Evolutionary conservation across 768 basidiomycete genomes (phyloP).

Genomic region (Coprinellus micaceus): DNA sequence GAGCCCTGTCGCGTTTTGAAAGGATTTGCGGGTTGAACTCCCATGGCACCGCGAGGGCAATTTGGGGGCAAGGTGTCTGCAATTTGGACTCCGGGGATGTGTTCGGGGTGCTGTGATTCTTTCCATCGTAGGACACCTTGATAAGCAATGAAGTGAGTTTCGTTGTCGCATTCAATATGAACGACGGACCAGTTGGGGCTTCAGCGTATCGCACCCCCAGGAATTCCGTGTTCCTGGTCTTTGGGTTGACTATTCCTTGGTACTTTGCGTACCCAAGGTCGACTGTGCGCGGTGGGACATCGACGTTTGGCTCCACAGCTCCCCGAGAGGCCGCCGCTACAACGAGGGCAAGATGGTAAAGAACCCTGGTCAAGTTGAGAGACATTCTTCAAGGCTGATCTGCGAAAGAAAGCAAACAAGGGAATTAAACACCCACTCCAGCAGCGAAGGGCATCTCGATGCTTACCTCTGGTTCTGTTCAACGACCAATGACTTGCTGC

Average conservation of each 20-base stretch:
- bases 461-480: too few species aligned
- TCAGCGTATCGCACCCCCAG: slow-evolving; percentile 50
- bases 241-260: slow-evolving; percentile 33
- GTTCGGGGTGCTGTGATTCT: slow-evolving; percentile 2
- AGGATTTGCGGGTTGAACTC: slow-evolving; percentile 5
- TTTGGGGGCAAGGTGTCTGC: slow-evolving; percentile 3
- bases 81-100: neutral
- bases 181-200: slow-evolving; percentile 36
- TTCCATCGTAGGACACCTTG: slow-evolving; percentile 10
- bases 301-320: too few species aligned
- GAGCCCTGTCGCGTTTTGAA: slow-evolving; percentile 13
- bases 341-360: too few species aligned
- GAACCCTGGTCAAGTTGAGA: too few species aligned
- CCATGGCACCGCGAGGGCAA: slow-evolving; percentile 5
- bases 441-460: too few species aligned
- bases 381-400: too few species aligned
- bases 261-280: slow-evolving; percentile 45
- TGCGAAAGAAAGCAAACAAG: too few species aligned
- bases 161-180: neutral
- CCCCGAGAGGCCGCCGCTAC: too few species aligned
- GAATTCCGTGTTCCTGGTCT: slow-evolving; percentile 33
- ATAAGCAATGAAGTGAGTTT: neutral
- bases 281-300: slow-evolving; percentile 22
- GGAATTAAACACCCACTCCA: too few species aligned
- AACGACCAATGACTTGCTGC: too few species aligned